These are phyloP conservation scores for Brassica juncea DNA, from an alignment of 345 rosid genomes.

Conservation along the genomic window DNA sequence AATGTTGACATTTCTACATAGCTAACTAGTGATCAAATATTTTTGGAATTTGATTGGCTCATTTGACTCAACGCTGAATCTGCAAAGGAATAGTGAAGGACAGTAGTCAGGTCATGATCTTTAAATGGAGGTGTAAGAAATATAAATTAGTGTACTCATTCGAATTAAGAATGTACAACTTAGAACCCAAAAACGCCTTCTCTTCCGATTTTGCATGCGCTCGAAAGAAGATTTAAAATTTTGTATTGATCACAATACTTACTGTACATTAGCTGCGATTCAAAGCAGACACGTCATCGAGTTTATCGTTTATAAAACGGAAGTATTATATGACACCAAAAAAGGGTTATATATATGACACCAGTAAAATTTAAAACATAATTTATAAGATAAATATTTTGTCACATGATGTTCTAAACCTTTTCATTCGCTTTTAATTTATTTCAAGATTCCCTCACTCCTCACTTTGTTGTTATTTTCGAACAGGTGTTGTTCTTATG, in stretches of 20 bases:
- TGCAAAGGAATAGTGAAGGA: no score
- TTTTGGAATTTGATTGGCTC: not conserved
- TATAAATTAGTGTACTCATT: not conserved
- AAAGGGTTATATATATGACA: not conserved
- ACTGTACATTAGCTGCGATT: not conserved
- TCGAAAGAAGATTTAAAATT: not conserved
- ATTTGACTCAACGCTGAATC: not conserved
- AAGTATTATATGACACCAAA: not conserved
- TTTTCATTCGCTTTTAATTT: conserved; percentile 7
- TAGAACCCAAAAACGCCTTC: not conserved
- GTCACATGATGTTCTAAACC: not conserved
- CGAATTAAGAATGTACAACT: not conserved
- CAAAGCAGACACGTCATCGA: not conserved
- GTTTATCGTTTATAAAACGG: no score
- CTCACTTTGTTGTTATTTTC: conserved; percentile 4
- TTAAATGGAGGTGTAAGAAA: not conserved
- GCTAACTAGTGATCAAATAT: not conserved
- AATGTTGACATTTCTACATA: not conserved
- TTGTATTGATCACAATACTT: not conserved
- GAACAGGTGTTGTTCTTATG: conserved; percentile 1
- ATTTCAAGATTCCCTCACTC: conserved; percentile 3
- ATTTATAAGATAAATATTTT: not conserved
- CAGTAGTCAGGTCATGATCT: not conserved
- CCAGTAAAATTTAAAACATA: not conserved
- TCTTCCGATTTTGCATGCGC: not conserved